Evolutionary conservation across 2,329 filamentous ascomycete species (phyloP).

Genomic region (Didymellaceae sp.): DNA sequence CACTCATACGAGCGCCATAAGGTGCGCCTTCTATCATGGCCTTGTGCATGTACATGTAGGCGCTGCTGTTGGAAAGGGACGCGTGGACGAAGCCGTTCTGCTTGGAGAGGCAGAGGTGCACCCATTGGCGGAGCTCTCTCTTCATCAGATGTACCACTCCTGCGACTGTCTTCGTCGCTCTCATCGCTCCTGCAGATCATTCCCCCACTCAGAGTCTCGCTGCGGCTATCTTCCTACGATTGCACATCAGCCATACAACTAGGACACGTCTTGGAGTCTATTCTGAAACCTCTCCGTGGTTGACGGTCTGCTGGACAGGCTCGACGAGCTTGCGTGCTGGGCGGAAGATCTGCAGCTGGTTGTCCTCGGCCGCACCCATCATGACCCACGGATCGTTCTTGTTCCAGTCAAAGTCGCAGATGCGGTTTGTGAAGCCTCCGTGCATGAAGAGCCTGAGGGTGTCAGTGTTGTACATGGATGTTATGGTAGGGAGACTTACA

Average conservation of each 20-base stretch:
- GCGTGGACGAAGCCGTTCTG: not conserved
- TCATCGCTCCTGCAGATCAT: not conserved
- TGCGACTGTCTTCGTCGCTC: too few species aligned
- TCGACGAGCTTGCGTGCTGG: conserved; percentile 48
- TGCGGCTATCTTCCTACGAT: not conserved
- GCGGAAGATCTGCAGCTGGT: conserved; percentile 84
- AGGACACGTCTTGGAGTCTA: conserved; percentile 20
- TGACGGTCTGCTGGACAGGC: conserved; percentile 43
- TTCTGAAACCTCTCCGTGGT: conserved; percentile 49
- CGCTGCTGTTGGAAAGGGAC: too few species aligned
- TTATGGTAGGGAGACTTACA: conserved; percentile 65
- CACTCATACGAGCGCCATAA: not conserved
- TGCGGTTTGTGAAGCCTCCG: conserved; percentile 94
- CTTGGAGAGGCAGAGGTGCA: not conserved
- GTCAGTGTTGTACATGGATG: conserved; percentile 15
- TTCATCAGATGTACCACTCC: too few species aligned
- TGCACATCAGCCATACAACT: conserved; percentile 7
- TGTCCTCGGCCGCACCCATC: conserved; percentile 94
- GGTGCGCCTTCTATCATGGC: too few species aligned
- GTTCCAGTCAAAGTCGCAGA: conserved; percentile 98
- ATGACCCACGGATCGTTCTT: conserved; percentile 96
- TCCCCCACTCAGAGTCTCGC: not conserved
- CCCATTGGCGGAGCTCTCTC: not conserved
- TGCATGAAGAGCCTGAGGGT: conserved; percentile 87
- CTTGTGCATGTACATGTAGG: too few species aligned